Percentiles rank a stretch among this genome's conserved stretches.
phyloP scores from a whole-genome alignment of 148 eudicot species.

The Rhododendron williamsianum region DNA sequence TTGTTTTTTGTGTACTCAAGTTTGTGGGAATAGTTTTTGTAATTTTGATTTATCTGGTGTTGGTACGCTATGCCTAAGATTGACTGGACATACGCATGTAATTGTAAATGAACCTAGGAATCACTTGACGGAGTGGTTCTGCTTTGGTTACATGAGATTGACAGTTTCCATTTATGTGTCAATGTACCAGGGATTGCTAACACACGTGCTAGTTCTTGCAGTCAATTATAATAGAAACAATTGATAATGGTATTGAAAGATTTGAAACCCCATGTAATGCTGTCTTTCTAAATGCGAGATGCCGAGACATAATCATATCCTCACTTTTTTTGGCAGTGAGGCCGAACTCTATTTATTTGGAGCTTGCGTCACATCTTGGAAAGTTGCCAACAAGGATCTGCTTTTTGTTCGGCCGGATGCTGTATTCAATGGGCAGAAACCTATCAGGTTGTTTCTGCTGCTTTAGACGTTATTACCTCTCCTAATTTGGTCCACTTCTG shows the following conservation, averaged over 20 bases:
- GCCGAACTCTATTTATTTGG: conserved; percentile 93
- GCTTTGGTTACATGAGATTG: neutral
- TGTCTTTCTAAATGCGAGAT: neutral
- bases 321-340: conserved; percentile 49
- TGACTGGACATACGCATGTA: neutral
- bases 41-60: neutral
- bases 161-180: neutral
- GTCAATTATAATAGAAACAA: neutral
- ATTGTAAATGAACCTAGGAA: neutral
- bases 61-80: neutral
- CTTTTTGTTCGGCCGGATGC: conserved; percentile 98
- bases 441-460: conserved; percentile 69
- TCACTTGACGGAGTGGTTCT: neutral
- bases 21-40: neutral
- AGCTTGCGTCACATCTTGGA: conserved; percentile 95
- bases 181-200: neutral
- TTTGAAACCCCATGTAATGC: neutral
- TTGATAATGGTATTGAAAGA: neutral
- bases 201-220: neutral
- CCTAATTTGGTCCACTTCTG: neutral
- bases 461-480: neutral
- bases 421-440: conserved; percentile 93
- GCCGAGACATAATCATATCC: neutral
- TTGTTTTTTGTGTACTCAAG: neutral
- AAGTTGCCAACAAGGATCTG: conserved; percentile 71